Conservation (phyloP, 2,329 filamentous ascomycete species). For the Penicillium sp. region DNA sequence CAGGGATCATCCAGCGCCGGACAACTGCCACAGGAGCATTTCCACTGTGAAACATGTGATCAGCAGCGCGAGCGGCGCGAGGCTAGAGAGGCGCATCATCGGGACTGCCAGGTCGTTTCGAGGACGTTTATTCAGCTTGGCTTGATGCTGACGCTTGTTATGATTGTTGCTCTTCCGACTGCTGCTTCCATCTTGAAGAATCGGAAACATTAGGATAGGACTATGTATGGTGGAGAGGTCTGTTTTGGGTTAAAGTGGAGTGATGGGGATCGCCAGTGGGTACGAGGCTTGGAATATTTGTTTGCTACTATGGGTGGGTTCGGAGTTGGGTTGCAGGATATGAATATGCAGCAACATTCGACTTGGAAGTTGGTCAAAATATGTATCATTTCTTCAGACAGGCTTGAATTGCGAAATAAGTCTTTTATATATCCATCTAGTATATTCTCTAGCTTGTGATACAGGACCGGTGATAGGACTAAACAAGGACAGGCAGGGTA, state of each 20-base stretch:
- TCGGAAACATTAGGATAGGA: neutral
- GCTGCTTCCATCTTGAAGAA: neutral
- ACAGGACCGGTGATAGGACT: neutral
- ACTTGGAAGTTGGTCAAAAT: no score
- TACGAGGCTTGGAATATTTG: no score
- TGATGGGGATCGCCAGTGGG: no score
- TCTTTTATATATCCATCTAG: conserved; percentile 21
- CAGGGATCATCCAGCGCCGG: neutral
- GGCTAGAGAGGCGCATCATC: neutral
- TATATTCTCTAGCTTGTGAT: conserved; percentile 15
- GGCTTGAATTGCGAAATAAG: neutral
- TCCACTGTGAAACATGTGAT: conserved; percentile 24
- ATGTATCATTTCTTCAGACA: no score
- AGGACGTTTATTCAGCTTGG: conserved; percentile 11
- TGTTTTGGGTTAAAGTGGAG: neutral
- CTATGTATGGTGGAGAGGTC: neutral
- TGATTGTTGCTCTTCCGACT: neutral
- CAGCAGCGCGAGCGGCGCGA: conserved; percentile 15
- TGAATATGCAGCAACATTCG: no score
- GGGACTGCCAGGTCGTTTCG: conserved; percentile 14
- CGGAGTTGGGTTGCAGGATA: no score
- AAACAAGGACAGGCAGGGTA: conserved; percentile 11
- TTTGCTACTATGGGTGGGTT: no score
- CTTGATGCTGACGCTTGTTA: neutral
- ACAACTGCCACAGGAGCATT: conserved; percentile 2